Evolutionary conservation across 805 yeast genomes (phyloP), one percentile per base, ranked within the genome.

Genomic region (Metschnikowia kofuensis): DNA sequence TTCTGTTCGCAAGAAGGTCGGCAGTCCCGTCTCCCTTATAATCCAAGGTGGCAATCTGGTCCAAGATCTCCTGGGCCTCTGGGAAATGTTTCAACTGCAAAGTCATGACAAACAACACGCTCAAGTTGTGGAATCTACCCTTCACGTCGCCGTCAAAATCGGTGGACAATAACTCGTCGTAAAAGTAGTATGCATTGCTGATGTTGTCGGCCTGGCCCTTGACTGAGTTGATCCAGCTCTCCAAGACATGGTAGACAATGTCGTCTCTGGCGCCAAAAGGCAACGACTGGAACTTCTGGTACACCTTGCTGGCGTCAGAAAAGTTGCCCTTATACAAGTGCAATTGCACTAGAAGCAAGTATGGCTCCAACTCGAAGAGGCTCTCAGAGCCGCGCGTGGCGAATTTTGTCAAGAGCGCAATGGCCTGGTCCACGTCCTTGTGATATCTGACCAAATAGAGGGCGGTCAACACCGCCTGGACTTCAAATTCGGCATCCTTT

Each of bases 21-120:
- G 68, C 73, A 30, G 63, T 57, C 6, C 44, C 48, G 12, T 38
- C 38, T 12, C 58, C 55, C 40, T 55, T 54, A 14, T 69, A 70
- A 31, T 72, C 66, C 67, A 80, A 67, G 44, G 76, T 69, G 30
- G 68, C 69, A 11, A 86, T 69, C 55, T 69, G 75, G 36, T 56
- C 52, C 51, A 67, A 55, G 35, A 83, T 72, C 53, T 87, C 88
- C 50, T 79, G 78, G 9, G 96, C 91, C 68, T 92, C 97, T 2
- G 91, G 92, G 48, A 81, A 72, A 61, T 91, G 87, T 44, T 83
- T 81, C 64, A 89, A 78, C 69, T 88, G 89, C 58, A 91, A 69
- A 53, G 91, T 89, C 51, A 90, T 75, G 10, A 83, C 85, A 39
- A 89, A 77, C 60, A 89, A 80, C 36, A 86, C 84, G 47, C 58